phyloP scores from a whole-genome alignment of 352 stramenopile species.

The Blastocystis sp. region DNA sequence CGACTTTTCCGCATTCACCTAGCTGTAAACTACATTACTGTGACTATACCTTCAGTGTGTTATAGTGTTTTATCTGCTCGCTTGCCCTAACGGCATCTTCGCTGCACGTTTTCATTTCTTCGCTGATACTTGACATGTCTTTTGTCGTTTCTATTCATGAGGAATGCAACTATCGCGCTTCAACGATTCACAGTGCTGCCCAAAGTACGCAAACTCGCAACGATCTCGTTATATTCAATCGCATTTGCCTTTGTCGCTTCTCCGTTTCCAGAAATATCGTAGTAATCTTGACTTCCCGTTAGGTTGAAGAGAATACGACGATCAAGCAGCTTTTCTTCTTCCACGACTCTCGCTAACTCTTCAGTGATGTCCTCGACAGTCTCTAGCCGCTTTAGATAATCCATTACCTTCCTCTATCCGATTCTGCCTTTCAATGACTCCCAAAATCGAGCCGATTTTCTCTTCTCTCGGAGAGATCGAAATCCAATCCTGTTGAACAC shows the following conservation, averaged over 20 bases:
- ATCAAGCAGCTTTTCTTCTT: constrained; percentile 30
- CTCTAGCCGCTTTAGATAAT: constrained; percentile 28
- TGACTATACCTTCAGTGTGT: constrained; percentile 33
- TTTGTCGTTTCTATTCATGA: constrained; percentile 20
- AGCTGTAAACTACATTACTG: not conserved
- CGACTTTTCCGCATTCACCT: constrained; percentile 56
- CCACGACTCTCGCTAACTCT: not conserved
- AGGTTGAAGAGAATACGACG: constrained; percentile 59
- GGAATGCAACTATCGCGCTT: not conserved
- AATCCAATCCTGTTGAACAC: not conserved
- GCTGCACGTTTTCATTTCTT: constrained; percentile 53
- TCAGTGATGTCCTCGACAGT: constrained; percentile 21
- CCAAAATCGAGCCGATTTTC: not conserved
- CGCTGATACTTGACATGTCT: constrained; percentile 16
- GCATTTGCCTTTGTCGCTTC: constrained; percentile 20
- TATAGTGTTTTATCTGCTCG: constrained; percentile 57
- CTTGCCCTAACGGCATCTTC: constrained; percentile 55
- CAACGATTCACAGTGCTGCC: constrained; percentile 7
- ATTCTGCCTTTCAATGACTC: no score
- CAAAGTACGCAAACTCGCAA: constrained; percentile 12
- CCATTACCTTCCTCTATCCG: constrained; percentile 25
- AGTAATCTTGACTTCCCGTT: constrained; percentile 44
- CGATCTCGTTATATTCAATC: constrained; percentile 49
- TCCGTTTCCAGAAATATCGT: constrained; percentile 1
- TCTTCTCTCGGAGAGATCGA: not conserved